Evolutionary conservation across 75 land plant species (phyloP), one percentile per base, ranked within the genome.

Genomic region (Chamaecyparis obtusa): DNA sequence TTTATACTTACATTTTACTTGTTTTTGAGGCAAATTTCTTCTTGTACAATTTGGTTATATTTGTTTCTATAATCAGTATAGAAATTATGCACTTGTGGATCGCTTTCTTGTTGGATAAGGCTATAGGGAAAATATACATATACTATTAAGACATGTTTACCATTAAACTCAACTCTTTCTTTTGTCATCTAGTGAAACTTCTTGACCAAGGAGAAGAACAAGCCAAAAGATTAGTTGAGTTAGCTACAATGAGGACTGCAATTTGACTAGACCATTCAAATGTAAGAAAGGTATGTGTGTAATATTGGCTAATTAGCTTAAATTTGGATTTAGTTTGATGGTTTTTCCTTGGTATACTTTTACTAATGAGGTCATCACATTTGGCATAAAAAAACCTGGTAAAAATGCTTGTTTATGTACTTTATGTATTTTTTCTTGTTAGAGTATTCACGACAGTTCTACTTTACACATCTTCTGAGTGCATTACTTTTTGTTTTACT

Each of bases 131-230:
- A n/a, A n/a, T n/a, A n/a, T n/a, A n/a, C n/a, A n/a, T n/a, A n/a
- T n/a, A n/a, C n/a, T n/a, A n/a, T 71, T 71, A 14, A 71, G 33
- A 71, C 15, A 9, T 71, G 32, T 71, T 71, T 71, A 9, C 75
- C 30, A 1, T 71, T 71, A 30, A 10, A 5, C 32, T 71, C 24
- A 30, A n/a, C 32, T 71, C 35, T 71, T 30, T 71, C 33, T 71
- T 71, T 71, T 2, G 13, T 14, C 30, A 71, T 30, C 35, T 46
- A 86, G 93, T 92, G 81, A 92, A 92, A 69, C 83, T 92, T 60
- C 92, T 92, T 86, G 93, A 92, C 54, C 90, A 92, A 92, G 93
- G 93, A 30, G 90, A 91, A 69, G 92, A 91, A 69, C 36, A 72
- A 71, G 82, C 85, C 49, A 92, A 91, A 90, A 60, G 88, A 10